These are phyloP conservation scores for Phaseolus coccineus DNA, from an alignment of 331 rosid genomes.

Conservation along the genomic window DNA sequence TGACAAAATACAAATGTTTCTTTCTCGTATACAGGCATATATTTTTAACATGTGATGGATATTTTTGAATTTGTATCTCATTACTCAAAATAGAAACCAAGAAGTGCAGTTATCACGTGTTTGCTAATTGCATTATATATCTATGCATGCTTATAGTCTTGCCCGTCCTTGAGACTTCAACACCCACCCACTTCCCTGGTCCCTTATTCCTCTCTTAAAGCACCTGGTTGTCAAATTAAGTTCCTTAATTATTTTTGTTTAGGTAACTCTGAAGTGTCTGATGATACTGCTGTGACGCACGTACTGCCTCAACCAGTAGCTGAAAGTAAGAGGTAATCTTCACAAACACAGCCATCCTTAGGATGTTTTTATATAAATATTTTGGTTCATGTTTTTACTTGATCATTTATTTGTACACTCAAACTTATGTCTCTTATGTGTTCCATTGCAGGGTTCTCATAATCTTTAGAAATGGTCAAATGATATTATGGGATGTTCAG, in stretches of 20 bases:
- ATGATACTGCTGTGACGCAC: constrained; percentile 54
- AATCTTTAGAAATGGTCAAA: constrained; percentile 67
- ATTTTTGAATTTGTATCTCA: constrained; percentile 15
- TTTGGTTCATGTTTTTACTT: not conserved
- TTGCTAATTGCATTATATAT: constrained; percentile 1
- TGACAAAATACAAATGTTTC: not conserved
- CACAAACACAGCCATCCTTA: constrained; percentile 20
- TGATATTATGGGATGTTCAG: constrained; percentile 67
- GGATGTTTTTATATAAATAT: not conserved
- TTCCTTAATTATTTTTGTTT: constrained; percentile 36
- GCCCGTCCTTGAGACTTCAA: not conserved
- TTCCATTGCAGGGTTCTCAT: constrained; percentile 68
- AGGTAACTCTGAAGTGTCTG: constrained; percentile 68
- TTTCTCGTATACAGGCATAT: constrained; percentile 6
- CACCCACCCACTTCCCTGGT: not conserved
- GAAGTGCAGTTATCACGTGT: constrained; percentile 26
- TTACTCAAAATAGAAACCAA: constrained; percentile 24
- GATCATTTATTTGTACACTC: constrained; percentile 7
- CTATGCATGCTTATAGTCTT: not conserved
- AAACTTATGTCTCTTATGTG: constrained; percentile 23
- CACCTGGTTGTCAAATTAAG: constrained; percentile 11
- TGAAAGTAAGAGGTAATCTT: constrained; percentile 77
- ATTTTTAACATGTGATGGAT: constrained; percentile 4
- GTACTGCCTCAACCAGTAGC: constrained; percentile 81
- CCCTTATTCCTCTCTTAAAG: not conserved